Percentiles rank a stretch among this genome's conserved stretches.
Evolutionary conservation across 1,139 yeast species (phyloP).

Genomic region (Pichia terricola): DNA sequence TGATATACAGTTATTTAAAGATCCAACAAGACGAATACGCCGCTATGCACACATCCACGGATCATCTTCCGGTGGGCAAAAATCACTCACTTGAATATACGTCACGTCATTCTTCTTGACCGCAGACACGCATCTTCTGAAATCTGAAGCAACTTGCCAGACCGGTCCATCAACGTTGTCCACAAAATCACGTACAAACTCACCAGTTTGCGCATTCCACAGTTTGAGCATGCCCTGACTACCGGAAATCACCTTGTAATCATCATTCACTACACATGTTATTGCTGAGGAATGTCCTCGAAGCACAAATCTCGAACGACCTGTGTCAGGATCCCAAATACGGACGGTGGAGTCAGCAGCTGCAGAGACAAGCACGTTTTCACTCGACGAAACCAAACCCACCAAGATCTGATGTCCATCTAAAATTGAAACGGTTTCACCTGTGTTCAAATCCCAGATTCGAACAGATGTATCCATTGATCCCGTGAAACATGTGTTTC

Average conservation of each 20-base stretch:
- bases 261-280: slow-evolving; percentile 89
- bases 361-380: slow-evolving; percentile 80
- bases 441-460: slow-evolving; percentile 81
- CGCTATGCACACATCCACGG: too few relatives aligned
- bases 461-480: slow-evolving; percentile 84
- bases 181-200: slow-evolving; percentile 63
- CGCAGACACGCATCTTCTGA: slow-evolving; percentile 82
- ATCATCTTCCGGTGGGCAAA: slow-evolving; percentile 32
- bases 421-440: slow-evolving; percentile 53
- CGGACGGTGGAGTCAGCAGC: slow-evolving; percentile 92
- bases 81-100: slow-evolving; percentile 75
- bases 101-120: slow-evolving; percentile 59
- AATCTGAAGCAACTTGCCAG: slow-evolving; percentile 91
- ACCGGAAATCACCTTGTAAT: slow-evolving; percentile 78
- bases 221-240: slow-evolving; percentile 71
- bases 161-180: slow-evolving; percentile 73
- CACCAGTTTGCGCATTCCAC: slow-evolving; percentile 79
- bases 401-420: slow-evolving; percentile 88
- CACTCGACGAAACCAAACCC: slow-evolving; percentile 72
- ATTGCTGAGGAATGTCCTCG: slow-evolving; percentile 86
- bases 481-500: slow-evolving; percentile 81
- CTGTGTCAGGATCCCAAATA: slow-evolving; percentile 85
- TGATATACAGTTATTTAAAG: too few relatives aligned
- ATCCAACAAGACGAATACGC: too few relatives aligned
- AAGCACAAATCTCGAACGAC: slow-evolving; percentile 57